A percentile compares a stretch with the other conserved stretches of the same genome.
Conservation (phyloP, 768 basidiomycete species). For the Sarcodon aspratus region DNA sequence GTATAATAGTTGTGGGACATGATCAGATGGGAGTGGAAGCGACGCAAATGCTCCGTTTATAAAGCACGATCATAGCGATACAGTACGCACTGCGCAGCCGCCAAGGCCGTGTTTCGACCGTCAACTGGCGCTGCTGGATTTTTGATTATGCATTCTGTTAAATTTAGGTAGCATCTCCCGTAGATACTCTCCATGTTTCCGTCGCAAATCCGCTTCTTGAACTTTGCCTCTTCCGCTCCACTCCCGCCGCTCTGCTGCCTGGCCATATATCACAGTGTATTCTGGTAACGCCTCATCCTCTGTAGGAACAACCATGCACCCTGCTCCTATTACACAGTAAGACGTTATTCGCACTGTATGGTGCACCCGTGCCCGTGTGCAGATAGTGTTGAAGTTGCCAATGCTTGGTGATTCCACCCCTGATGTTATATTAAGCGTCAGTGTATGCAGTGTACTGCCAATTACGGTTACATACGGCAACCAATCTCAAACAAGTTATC, state of each 20-base stretch:
- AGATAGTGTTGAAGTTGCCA: constrained; percentile 80
- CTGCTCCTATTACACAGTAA: constrained; percentile 76
- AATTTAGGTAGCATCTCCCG: constrained; percentile 88
- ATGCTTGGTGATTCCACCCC: constrained; percentile 81
- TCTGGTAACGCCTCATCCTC: constrained; percentile 73
- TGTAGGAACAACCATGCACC: constrained; percentile 66
- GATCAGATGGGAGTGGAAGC: no score
- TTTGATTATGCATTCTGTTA: constrained; percentile 38
- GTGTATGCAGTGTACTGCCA: not conserved
- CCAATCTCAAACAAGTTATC: constrained; percentile 93
- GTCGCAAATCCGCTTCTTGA: constrained; percentile 73
- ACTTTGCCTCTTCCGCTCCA: constrained; percentile 84
- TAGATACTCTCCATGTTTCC: constrained; percentile 87
- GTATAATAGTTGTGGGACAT: no score
- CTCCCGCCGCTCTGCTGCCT: constrained; percentile 54
- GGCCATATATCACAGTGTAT: constrained; percentile 78
- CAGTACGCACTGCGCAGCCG: no score
- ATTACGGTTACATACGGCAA: constrained; percentile 50
- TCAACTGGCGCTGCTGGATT: no score
- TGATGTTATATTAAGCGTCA: constrained; percentile 17
- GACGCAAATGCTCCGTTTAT: no score
- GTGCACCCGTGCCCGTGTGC: constrained; percentile 74
- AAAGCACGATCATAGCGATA: no score
- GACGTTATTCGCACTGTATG: constrained; percentile 71
- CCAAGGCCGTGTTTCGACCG: no score